Evolutionary conservation across 176 grass and related monocot genomes (phyloP).

Genomic region (Bothriochloa decipiens): DNA sequence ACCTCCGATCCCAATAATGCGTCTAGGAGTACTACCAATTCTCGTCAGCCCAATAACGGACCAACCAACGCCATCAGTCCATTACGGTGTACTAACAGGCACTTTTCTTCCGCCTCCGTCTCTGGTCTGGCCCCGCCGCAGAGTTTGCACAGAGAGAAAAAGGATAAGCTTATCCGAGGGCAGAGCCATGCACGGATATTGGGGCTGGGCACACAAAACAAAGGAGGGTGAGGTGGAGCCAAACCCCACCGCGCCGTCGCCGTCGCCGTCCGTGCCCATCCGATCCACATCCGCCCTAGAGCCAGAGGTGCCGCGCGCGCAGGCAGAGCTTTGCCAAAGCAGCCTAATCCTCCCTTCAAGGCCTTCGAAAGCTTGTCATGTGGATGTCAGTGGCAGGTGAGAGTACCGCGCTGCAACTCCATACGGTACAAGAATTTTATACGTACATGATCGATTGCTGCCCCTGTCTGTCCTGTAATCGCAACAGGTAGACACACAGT

Average conservation of each 20-base stretch:
- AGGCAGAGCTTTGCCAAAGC: too few relatives aligned
- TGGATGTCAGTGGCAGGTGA: neutral
- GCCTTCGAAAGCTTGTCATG: too few relatives aligned
- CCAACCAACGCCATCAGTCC: neutral
- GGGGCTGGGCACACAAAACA: slow-evolving; percentile 9
- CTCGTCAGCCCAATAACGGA: neutral
- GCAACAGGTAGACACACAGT: too few relatives aligned
- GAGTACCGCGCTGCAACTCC: neutral
- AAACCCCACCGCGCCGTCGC: too few relatives aligned
- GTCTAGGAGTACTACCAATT: neutral
- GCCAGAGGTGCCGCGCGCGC: too few relatives aligned
- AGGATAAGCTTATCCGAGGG: slow-evolving; percentile 20
- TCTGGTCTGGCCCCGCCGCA: neutral
- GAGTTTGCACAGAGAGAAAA: slow-evolving; percentile 11
- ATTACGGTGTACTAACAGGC: slow-evolving; percentile 7
- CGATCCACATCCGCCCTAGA: neutral
- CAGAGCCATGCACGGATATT: neutral
- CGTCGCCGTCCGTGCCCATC: neutral
- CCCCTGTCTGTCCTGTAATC: neutral
- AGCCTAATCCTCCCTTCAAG: too few relatives aligned
- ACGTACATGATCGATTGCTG: neutral
- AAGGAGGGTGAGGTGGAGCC: too few relatives aligned
- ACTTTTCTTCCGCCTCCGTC: too few relatives aligned
- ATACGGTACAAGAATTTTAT: too few relatives aligned
- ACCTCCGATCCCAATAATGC: neutral